Percentiles rank a stretch among this genome's conserved stretches.
These are phyloP conservation scores for Penicillium arizonense DNA, from an alignment of 495 filamentous ascomycete species.

Conservation along the genomic window DNA sequence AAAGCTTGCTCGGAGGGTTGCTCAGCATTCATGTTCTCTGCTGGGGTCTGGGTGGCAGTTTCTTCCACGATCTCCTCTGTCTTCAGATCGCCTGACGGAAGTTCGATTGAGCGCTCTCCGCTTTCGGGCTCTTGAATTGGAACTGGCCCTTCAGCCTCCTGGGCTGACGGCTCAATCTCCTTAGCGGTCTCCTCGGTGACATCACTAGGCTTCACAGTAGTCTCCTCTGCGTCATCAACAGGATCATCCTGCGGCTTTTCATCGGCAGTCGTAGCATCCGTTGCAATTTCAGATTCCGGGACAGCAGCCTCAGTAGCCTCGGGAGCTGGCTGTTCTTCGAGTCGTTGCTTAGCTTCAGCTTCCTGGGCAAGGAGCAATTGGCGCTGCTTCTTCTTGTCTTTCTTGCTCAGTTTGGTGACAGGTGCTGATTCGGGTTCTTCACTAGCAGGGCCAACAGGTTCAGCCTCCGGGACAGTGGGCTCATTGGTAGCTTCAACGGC, in stretches of 20 bases:
- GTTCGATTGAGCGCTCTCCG: slow-evolving; percentile 2
- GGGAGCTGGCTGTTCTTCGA: neutral
- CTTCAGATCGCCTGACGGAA: neutral
- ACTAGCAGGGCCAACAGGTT: neutral
- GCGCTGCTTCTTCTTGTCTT: slow-evolving; percentile 33
- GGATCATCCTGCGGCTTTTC: neutral
- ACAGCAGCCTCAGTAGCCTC: slow-evolving; percentile 3
- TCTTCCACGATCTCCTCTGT: neutral
- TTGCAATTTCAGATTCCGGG: neutral
- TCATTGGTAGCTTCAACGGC: slow-evolving; percentile 8
- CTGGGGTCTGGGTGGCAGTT: neutral
- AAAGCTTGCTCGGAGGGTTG: neutral
- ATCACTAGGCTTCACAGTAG: neutral
- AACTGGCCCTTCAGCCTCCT: neutral
- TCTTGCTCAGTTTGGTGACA: slow-evolving; percentile 29
- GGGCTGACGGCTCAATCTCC: neutral
- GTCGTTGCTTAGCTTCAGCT: slow-evolving; percentile 1
- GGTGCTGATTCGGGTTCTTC: slow-evolving; percentile 12
- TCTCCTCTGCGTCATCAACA: neutral
- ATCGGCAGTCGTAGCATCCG: neutral
- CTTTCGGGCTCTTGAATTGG: neutral
- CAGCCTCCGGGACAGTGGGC: neutral
- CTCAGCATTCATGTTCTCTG: neutral
- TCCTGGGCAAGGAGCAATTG: slow-evolving; percentile 12
- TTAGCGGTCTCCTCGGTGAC: neutral